These are phyloP conservation scores for Lathyrus oleraceus DNA, from an alignment of 306 rosid species.

Conservation along the genomic window DNA sequence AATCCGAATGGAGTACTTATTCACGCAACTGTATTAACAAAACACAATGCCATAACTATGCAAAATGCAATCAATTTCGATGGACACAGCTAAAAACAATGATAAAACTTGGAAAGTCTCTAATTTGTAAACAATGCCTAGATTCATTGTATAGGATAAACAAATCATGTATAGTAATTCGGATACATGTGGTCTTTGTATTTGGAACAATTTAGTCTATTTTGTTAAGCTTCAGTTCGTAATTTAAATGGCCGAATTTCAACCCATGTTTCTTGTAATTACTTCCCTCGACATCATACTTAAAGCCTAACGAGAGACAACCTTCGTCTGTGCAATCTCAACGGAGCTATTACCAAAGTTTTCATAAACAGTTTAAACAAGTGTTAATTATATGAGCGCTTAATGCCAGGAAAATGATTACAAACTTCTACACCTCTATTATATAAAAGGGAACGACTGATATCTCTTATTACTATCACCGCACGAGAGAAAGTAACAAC, in stretches of 20 bases:
- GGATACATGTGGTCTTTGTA: background rate
- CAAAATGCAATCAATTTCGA: background rate
- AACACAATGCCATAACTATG: background rate
- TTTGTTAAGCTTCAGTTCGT: background rate
- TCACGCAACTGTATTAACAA: background rate
- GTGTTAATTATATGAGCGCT: background rate
- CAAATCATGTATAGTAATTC: background rate
- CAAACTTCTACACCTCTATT: background rate
- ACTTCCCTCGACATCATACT: background rate
- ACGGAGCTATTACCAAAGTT: background rate
- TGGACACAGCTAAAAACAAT: background rate
- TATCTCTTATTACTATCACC: background rate
- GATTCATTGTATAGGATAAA: background rate
- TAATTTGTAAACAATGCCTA: background rate
- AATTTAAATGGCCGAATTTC: background rate
- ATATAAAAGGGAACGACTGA: background rate
- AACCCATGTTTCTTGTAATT: background rate
- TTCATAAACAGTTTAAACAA: background rate
- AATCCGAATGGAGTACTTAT: conserved; percentile 8
- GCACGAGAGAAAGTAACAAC: background rate
- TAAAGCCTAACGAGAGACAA: background rate
- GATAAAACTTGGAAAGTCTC: background rate
- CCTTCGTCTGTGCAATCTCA: background rate
- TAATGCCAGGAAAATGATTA: background rate
- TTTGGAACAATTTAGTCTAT: background rate